phyloP scores from a whole-genome alignment of 2,329 filamentous ascomycete genomes.

The Nothophoma quercina region DNA sequence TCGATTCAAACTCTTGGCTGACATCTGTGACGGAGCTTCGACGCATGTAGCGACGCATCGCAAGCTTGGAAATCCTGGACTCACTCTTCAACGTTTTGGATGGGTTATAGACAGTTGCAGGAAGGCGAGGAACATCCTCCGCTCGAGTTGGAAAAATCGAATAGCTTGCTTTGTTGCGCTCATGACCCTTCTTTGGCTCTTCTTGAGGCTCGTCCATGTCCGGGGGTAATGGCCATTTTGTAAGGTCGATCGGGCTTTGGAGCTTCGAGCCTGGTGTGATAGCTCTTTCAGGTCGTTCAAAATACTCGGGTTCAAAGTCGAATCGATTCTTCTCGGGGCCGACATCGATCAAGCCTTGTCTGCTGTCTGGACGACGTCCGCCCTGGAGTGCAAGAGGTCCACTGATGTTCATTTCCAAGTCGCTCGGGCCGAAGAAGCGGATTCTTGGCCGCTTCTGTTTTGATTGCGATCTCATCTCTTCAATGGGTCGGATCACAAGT shows the following conservation, averaged over 20 bases:
- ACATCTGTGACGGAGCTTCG: constrained; percentile 49
- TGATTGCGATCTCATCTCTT: constrained; percentile 50
- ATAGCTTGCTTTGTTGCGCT: constrained; percentile 44
- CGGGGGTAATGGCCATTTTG: constrained; percentile 49
- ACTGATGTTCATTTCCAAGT: constrained; percentile 53
- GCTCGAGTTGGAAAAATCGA: constrained; percentile 51
- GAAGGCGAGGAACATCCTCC: constrained; percentile 49
- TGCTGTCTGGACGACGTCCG: constrained; percentile 43
- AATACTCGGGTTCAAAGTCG: constrained; percentile 46
- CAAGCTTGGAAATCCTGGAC: constrained; percentile 38
- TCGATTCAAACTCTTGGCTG: constrained; percentile 44
- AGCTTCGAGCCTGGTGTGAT: constrained; percentile 42
- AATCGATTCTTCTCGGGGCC: constrained; percentile 48
- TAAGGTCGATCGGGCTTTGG: constrained; percentile 40
- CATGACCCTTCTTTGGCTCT: constrained; percentile 23
- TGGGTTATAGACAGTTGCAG: constrained; percentile 49
- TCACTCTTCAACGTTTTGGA: constrained; percentile 26
- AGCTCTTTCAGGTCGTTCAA: constrained; percentile 40
- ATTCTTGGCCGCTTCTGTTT: constrained; percentile 59
- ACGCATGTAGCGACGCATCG: constrained; percentile 42
- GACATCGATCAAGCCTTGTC: constrained; percentile 47
- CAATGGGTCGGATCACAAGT: constrained; percentile 61
- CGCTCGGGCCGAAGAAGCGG: constrained; percentile 55
- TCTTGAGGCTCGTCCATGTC: constrained; percentile 34
- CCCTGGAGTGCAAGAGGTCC: constrained; percentile 46